Evolutionary conservation across 768 basidiomycete genomes (phyloP), one percentile per base, ranked within the genome.

Genomic region (Exidia glandulosa): DNA sequence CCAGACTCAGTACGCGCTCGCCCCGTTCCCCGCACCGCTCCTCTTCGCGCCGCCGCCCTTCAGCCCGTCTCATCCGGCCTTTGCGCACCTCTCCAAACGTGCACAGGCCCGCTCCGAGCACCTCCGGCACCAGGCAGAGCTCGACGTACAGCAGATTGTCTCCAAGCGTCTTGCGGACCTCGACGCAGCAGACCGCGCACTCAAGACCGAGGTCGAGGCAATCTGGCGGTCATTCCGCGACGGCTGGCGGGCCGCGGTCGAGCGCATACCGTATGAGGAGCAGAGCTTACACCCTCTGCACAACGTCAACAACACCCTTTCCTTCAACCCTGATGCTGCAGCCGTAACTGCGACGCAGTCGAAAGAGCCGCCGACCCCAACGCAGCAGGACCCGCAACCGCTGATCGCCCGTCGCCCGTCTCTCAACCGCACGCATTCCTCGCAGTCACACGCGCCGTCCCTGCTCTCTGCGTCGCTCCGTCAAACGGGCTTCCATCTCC

Each of bases 1-100:
- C 57, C 3, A 6, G 32, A 19, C 45, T 41, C 16, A 19, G 10
- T 45, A 59, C 47, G 14, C 52, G 32, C 56, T 60, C 54, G 14
- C 52, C 54, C 47, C 34, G 58, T 50, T 56, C 37, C 33, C 52
- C 33, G 23, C 37, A 30, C 77, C 78, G 37, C 78, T 85, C 4
- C 71, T 90, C 37, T 86, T 89, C 68, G 81, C 83, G 30, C 88
- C 88, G 19, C 81, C 85, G 25, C 88, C 89, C 19, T 90, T 87
- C 70, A 81, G 85, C 0, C 85, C 89, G 6, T 82, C 85, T 19
- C 86, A 91, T 64, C 82, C 83, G 6, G 80, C 83, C 45, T 91
- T 90, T 66, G 62, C 75, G 47, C 83, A 87, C 68, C 75, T 91
- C 32, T 77, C 84, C 16, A 74, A 78, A 27, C 66, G 83, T 56